Evolutionary conservation across 805 yeast genomes (phyloP), one percentile per base, ranked within the genome.

Genomic region (Teunomyces lycoperdinae): DNA sequence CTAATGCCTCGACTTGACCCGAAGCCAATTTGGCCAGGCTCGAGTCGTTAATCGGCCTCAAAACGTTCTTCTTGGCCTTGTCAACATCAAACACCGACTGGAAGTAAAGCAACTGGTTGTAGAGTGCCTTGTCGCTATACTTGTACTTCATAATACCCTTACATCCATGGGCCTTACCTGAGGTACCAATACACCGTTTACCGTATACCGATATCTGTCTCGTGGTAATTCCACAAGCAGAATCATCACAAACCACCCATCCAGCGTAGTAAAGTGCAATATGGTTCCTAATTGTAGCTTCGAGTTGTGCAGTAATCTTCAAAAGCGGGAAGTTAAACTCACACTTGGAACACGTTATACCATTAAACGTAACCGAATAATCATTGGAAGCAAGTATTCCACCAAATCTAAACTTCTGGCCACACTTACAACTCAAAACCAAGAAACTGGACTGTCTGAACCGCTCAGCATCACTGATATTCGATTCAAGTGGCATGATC

Each of bases 161-260:
- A 60, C 88, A 83, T 16, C 81, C 82, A 53, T 71, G 77, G 1
- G 84, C 81, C 36, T 70, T 76, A 2, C 88, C 88, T 58, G 76
- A 77, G 49, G 65, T 65, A 36, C 88, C 86, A 50, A 89, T 74
- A 64, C 98, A 90, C 55, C 92, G 78, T 56, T 84, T 81, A 45
- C 98, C 98, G 60, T 88, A 89, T 3, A 91, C 97, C 16, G 91
- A 82, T 20, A 94, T 78, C 61, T 91, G 96, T 52, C 96, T 77
- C 0, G 97, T 91, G 11, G 76, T 75, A 45, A 80, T 73, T 1
- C 87, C 88, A 69, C 98, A 92, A 1, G 94, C 78, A 5, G 82
- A 62, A 58, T 94, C 97, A 63, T 87, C 95, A 70, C 99, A 94
- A 0, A 66, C 68, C 41, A 90, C 70, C 89, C 94, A 83, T 4